A percentile compares a stretch with the other conserved stretches of the same genome.
Evolutionary conservation across 805 yeast species (phyloP).

Genomic region (Candida tibetensis): DNA sequence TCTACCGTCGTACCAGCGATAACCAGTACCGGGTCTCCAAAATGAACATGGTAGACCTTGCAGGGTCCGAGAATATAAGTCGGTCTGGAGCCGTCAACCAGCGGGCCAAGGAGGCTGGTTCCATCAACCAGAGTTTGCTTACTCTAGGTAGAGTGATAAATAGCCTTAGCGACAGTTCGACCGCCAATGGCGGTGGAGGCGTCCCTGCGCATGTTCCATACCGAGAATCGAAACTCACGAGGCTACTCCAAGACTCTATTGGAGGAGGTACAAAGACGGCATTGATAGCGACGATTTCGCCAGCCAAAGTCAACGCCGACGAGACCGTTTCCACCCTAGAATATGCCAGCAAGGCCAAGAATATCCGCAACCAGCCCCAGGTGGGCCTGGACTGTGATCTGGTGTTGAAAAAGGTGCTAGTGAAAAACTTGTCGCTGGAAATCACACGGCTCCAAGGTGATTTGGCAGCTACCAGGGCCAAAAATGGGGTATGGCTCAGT

Average conservation of each 20-base stretch:
- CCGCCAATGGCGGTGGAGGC: background rate
- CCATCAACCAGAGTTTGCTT: slow-evolving; percentile 82
- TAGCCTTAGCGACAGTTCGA: slow-evolving; percentile 31
- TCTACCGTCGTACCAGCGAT: slow-evolving; percentile 43
- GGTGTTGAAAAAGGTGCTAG: slow-evolving; percentile 51
- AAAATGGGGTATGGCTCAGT: slow-evolving; percentile 66
- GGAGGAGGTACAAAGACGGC: slow-evolving; percentile 90
- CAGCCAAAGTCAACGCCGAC: slow-evolving; percentile 71
- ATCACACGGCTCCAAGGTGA: slow-evolving; percentile 57
- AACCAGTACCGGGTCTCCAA: slow-evolving; percentile 48
- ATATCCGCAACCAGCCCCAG: slow-evolving; percentile 62
- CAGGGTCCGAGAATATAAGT: slow-evolving; percentile 89
- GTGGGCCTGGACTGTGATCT: slow-evolving; percentile 40
- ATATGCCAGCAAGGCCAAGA: slow-evolving; percentile 84
- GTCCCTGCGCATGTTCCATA: slow-evolving; percentile 69
- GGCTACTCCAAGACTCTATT: slow-evolving; percentile 68
- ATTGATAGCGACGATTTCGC: slow-evolving; percentile 82
- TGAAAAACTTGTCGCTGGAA: slow-evolving; percentile 52
- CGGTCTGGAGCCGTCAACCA: slow-evolving; percentile 84
- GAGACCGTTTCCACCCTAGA: slow-evolving; percentile 85
- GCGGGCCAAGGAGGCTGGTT: slow-evolving; percentile 91
- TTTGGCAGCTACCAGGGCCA: slow-evolving; percentile 56
- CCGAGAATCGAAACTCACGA: slow-evolving; percentile 74
- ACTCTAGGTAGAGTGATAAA: slow-evolving; percentile 89
- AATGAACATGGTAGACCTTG: slow-evolving; percentile 85